Evolutionary conservation across 176 grass and related monocot species (phyloP).

Genomic region (Cymbopogon citratus): DNA sequence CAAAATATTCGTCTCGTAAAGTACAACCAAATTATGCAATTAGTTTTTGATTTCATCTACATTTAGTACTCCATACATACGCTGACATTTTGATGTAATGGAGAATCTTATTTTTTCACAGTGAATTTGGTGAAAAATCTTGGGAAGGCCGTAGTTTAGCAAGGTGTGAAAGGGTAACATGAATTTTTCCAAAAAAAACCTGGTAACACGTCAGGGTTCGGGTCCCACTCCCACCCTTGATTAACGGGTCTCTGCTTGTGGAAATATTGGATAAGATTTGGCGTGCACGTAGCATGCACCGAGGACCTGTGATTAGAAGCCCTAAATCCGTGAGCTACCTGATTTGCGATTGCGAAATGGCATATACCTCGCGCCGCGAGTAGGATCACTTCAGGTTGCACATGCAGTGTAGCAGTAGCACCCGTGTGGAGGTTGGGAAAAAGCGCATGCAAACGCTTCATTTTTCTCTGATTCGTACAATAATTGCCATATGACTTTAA

Average conservation of each 20-base stretch:
- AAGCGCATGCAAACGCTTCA: neutral
- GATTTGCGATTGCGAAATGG: conserved; percentile 20
- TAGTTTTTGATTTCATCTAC: too few relatives aligned
- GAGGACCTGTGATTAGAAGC: conserved; percentile 12
- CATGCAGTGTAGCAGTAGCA: neutral
- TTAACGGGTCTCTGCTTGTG: neutral
- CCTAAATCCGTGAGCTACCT: neutral
- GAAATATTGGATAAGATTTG: neutral
- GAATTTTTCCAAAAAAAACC: neutral
- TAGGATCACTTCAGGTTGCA: neutral
- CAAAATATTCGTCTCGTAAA: too few relatives aligned
- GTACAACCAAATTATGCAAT: too few relatives aligned
- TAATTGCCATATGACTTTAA: neutral
- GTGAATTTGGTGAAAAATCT: too few relatives aligned
- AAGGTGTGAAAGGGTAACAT: neutral
- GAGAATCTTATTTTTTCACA: too few relatives aligned
- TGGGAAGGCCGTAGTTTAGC: too few relatives aligned
- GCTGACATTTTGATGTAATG: too few relatives aligned
- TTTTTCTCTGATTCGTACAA: neutral
- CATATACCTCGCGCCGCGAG: neutral
- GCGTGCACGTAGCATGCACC: conserved; percentile 18
- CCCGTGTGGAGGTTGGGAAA: neutral
- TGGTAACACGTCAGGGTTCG: neutral
- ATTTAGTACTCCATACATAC: too few relatives aligned
- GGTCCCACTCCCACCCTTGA: neutral